Evolutionary conservation across 495 filamentous ascomycete species (phyloP).

Genomic region (Neurospora cerealis): DNA sequence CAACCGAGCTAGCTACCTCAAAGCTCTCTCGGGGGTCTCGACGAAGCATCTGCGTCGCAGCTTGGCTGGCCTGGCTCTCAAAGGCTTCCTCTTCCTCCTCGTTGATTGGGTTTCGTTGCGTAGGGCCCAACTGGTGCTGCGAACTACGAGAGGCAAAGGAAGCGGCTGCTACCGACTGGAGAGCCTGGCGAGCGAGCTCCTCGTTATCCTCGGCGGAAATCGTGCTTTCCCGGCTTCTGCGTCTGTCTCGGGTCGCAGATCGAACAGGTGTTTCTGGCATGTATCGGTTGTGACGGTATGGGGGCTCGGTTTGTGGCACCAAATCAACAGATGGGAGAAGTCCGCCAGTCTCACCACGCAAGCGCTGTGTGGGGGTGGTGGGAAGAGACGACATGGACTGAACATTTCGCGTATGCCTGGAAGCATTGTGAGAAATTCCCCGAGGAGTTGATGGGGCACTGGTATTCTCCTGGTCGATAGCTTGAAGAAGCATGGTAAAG

Average conservation of each 20-base stretch:
- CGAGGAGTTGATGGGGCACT: slow-evolving; percentile 57
- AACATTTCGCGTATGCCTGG: slow-evolving; percentile 53
- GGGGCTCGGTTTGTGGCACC: slow-evolving; percentile 46
- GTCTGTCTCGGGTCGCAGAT: slow-evolving; percentile 18
- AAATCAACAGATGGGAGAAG: slow-evolving; percentile 45
- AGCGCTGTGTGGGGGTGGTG: slow-evolving; percentile 51
- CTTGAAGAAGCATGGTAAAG: slow-evolving; percentile 70
- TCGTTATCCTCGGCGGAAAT: slow-evolving; percentile 76
- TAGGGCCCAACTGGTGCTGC: slow-evolving; percentile 8
- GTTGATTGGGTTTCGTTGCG: slow-evolving; percentile 5
- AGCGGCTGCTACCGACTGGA: slow-evolving; percentile 45
- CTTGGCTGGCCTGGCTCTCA: slow-evolving; percentile 43
- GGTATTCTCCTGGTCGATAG: slow-evolving; percentile 58
- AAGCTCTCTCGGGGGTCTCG: slow-evolving; percentile 42
- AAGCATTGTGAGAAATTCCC: slow-evolving; percentile 34
- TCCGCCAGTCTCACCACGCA: slow-evolving; percentile 33
- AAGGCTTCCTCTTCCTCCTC: slow-evolving; percentile 30
- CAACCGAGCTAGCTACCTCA: slow-evolving; percentile 34
- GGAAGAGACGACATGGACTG: slow-evolving; percentile 78
- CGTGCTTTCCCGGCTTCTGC: slow-evolving; percentile 74
- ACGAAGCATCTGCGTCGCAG: slow-evolving; percentile 46
- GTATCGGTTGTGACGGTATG: slow-evolving; percentile 24
- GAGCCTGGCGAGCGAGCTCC: slow-evolving; percentile 43
- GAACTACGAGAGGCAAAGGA: slow-evolving; percentile 32
- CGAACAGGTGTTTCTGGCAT: slow-evolving; percentile 19